A percentile compares a stretch with the other conserved stretches of the same genome.
Evolutionary conservation across 2,329 filamentous ascomycete species (phyloP).

Genomic region (Cladosporium cucumerinum): DNA sequence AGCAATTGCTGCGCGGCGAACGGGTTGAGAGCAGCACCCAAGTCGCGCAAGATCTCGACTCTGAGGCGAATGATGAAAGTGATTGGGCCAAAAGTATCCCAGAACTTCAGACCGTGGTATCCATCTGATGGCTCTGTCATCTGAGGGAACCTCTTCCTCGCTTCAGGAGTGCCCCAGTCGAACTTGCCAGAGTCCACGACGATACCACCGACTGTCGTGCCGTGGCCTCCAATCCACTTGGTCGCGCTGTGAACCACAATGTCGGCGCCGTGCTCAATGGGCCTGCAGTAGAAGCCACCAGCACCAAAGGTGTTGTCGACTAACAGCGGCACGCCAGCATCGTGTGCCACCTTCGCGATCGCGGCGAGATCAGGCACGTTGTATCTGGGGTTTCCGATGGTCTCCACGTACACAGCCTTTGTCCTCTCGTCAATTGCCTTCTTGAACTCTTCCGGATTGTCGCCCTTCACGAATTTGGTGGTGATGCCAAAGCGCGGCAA

Average conservation of each 20-base stretch:
- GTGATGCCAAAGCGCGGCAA: constrained; percentile 81
- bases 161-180: constrained; percentile 79
- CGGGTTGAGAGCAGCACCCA: constrained; percentile 79
- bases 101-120: constrained; percentile 93
- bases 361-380: constrained; percentile 89
- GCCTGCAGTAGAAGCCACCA: constrained; percentile 81
- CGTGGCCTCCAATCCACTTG: constrained; percentile 96
- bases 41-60: constrained; percentile 84
- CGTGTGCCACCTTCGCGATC: constrained; percentile 76
- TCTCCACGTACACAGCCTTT: constrained; percentile 88
- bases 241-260: constrained; percentile 93
- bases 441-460: constrained; percentile 74
- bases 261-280: constrained; percentile 86
- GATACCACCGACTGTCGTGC: constrained; percentile 79
- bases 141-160: constrained; percentile 72
- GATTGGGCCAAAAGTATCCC: constrained; percentile 81
- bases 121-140: constrained; percentile 84
- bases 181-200: constrained; percentile 88
- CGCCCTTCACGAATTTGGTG: constrained; percentile 83
- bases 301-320: constrained; percentile 96
- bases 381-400: constrained; percentile 89
- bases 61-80: constrained; percentile 81
- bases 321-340: constrained; percentile 58
- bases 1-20: constrained; percentile 92
- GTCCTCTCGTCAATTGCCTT: constrained; percentile 87